phyloP scores from a whole-genome alignment of 176 grass and related monocot genomes.

The Triticum timopheevii region DNA sequence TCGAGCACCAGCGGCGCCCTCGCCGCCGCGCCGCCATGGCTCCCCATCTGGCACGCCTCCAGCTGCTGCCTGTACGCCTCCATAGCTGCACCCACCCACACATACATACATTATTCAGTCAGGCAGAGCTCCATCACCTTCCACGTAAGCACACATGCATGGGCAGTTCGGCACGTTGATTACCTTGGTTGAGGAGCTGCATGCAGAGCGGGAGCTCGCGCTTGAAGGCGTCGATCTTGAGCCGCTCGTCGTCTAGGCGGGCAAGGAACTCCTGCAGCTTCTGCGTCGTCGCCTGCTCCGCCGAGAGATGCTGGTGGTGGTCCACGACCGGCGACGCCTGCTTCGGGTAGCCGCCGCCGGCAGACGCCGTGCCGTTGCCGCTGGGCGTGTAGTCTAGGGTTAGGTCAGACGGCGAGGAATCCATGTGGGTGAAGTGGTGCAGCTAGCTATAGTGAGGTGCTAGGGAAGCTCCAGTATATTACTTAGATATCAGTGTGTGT shows the following conservation, averaged over 20 bases:
- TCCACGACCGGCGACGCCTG: conserved; percentile 26
- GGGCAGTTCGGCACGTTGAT: background rate
- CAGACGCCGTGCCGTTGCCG: background rate
- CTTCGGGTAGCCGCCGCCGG: conserved; percentile 14
- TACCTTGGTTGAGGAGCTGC: conserved; percentile 95
- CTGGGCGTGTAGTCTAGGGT: conserved; percentile 88
- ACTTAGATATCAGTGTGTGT: conserved; percentile 17
- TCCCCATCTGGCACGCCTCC: conserved; percentile 58
- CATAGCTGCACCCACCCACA: conserved; percentile 46
- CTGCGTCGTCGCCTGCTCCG: conserved; percentile 65
- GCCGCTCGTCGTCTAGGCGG: conserved; percentile 81
- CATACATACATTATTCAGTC: conserved; percentile 4
- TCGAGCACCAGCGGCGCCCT: conserved; percentile 66
- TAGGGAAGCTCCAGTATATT: conserved; percentile 31
- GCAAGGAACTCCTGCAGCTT: conserved; percentile 81
- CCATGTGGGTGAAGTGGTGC: conserved; percentile 45
- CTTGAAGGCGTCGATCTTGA: conserved; percentile 98
- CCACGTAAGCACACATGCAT: background rate
- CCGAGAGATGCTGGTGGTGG: conserved; percentile 34
- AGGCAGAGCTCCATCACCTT: background rate
- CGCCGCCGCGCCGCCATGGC: conserved; percentile 41
- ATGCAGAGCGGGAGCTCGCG: conserved; percentile 97
- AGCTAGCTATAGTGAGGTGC: background rate
- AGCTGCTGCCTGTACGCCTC: conserved; percentile 90
- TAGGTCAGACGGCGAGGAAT: conserved; percentile 77